Evolutionary conservation across 2,329 filamentous ascomycete genomes (phyloP).

Genomic region (Clonostachys byssicola): DNA sequence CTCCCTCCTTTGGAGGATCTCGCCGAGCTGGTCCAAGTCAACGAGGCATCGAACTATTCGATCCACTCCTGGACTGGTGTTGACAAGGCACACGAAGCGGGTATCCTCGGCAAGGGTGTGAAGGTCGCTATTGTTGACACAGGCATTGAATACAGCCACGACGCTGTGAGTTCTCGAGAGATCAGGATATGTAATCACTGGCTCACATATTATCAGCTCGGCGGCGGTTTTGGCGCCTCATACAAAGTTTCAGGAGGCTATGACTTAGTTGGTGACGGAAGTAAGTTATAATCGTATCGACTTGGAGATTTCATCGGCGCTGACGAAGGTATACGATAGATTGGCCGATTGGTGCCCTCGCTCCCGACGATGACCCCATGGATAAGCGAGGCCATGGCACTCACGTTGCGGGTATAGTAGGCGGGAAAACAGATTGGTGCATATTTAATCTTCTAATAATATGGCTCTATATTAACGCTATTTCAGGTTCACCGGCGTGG

Average conservation of each 20-base stretch:
- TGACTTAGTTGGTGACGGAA: conserved; percentile 19
- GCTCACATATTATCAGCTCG: conserved; percentile 7
- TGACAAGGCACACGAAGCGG: conserved; percentile 11
- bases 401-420: conserved; percentile 22
- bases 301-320: too few species aligned
- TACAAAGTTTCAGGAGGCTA: conserved; percentile 16
- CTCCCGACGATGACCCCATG: conserved; percentile 17
- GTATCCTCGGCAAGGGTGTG: conserved; percentile 13
- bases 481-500: conserved; percentile 15
- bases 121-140: conserved; percentile 17
- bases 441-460: background rate
- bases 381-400: conserved; percentile 18
- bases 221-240: conserved; percentile 13
- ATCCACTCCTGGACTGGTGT: conserved; percentile 15
- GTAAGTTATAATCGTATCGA: conserved; percentile 12
- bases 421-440: conserved; percentile 23
- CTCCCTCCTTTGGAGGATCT: background rate
- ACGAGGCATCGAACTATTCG: background rate
- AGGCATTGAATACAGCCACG: conserved; percentile 15
- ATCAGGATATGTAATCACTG: background rate
- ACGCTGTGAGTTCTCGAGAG: conserved; percentile 1
- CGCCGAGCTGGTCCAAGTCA: background rate
- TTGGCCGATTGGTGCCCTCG: conserved; percentile 13
- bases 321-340: conserved; percentile 17
- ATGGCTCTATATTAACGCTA: too few species aligned